These are phyloP conservation scores for Euphrasia arctica DNA, from an alignment of 305 asterid species.

Conservation along the genomic window DNA sequence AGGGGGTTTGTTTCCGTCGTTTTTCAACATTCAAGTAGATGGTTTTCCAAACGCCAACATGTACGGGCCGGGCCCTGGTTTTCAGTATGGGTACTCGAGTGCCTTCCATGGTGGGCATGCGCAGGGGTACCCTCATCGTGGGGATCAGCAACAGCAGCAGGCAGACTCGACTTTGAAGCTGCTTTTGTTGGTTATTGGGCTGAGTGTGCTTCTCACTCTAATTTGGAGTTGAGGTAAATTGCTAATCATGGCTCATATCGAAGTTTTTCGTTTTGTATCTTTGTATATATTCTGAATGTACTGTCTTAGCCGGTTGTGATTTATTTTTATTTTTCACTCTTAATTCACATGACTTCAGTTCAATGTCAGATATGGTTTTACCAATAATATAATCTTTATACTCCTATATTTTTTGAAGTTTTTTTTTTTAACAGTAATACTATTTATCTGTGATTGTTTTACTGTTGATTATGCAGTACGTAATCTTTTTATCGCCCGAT, in stretches of 20 bases:
- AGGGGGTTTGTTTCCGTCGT: constrained; percentile 49
- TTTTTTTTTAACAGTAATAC: too few relatives aligned
- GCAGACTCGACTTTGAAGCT: constrained; percentile 48
- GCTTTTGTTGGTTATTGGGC: constrained; percentile 43
- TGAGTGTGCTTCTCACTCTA: constrained; percentile 45
- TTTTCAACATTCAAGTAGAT: constrained; percentile 50
- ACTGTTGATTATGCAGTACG: too few relatives aligned
- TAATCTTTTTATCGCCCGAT: too few relatives aligned
- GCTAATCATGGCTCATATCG: neutral
- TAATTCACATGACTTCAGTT: neutral
- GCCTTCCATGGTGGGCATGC: constrained; percentile 42
- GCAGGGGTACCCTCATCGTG: constrained; percentile 32
- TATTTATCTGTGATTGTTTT: too few relatives aligned
- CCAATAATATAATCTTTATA: too few relatives aligned
- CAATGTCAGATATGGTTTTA: too few relatives aligned
- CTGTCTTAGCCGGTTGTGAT: neutral
- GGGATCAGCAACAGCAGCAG: constrained; percentile 43
- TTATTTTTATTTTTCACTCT: neutral
- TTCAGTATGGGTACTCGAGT: constrained; percentile 40
- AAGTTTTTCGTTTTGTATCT: neutral
- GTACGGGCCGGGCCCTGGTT: constrained; percentile 49
- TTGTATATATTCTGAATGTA: neutral
- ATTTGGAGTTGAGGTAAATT: constrained; percentile 42
- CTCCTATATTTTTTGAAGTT: too few relatives aligned
- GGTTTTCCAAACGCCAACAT: constrained; percentile 43